phyloP scores from a whole-genome alignment of 768 basidiomycete species.

The Psilocybe cyanescens region DNA sequence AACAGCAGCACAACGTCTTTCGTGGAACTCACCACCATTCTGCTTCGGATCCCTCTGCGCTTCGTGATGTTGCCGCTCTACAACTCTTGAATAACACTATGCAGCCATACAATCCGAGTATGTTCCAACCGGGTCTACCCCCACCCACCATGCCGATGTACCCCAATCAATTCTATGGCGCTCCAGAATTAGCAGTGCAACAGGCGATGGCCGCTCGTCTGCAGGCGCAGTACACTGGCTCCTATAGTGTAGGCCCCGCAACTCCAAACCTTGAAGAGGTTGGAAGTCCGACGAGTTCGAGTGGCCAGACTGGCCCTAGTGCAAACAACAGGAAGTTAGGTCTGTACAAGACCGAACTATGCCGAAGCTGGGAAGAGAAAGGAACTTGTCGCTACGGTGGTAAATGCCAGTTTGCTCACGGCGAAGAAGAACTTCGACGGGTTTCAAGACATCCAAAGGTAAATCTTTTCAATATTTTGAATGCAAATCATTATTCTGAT shows the following conservation, averaged over 20 bases:
- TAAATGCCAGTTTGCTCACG: slow-evolving; percentile 95
- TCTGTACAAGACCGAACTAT: slow-evolving; percentile 89
- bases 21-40: slow-evolving; percentile 82
- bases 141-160: slow-evolving; percentile 65
- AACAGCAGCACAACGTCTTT: slow-evolving; percentile 79
- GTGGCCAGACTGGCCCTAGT: slow-evolving; percentile 69
- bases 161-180: slow-evolving; percentile 69
- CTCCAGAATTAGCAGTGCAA: slow-evolving; percentile 58
- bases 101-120: slow-evolving; percentile 54
- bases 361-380: slow-evolving; percentile 93
- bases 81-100: slow-evolving; percentile 62
- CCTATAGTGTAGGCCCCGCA: slow-evolving; percentile 41
- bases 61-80: slow-evolving; percentile 72
- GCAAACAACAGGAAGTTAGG: slow-evolving; percentile 92
- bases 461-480: slow-evolving; percentile 15
- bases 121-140: slow-evolving; percentile 59
- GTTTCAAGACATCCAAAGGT: slow-evolving; percentile 93
- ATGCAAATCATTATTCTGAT: slow-evolving; percentile 19
- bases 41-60: slow-evolving; percentile 77
- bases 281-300: slow-evolving; percentile 46
- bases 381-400: slow-evolving; percentile 82
- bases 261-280: slow-evolving; percentile 38
- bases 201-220: slow-evolving; percentile 61
- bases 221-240: slow-evolving; percentile 65
- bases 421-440: slow-evolving; percentile 83